Conservation (phyloP, 2,329 filamentous ascomycete species). For the Alternaria ventricosa region DNA sequence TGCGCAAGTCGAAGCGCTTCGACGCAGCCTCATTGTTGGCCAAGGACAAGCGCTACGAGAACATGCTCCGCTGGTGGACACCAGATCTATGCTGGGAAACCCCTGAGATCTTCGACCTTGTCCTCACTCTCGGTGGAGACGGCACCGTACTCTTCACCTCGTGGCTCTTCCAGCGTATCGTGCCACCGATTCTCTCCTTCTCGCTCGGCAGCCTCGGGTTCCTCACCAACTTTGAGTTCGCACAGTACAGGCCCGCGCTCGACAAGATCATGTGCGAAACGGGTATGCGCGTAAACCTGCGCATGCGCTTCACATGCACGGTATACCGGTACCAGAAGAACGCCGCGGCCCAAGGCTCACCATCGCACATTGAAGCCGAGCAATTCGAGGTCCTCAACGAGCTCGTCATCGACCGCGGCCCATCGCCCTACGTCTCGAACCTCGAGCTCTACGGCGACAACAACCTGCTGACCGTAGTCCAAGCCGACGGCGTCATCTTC, state of each 20-base stretch:
- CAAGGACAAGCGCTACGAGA: constrained; percentile 75
- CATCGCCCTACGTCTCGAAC: constrained; percentile 95
- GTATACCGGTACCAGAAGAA: constrained; percentile 74
- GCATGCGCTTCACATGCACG: constrained; percentile 98
- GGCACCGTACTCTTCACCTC: constrained; percentile 88
- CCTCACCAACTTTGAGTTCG: constrained; percentile 86
- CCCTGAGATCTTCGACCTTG: constrained; percentile 94
- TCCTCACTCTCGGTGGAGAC: constrained; percentile 85
- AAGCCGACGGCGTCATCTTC: constrained; percentile 97
- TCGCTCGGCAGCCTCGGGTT: constrained; percentile 87
- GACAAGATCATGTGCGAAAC: constrained; percentile 90
- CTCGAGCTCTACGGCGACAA: constrained; percentile 95
- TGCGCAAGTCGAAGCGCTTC: constrained; percentile 87
- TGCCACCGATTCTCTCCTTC: constrained; percentile 84
- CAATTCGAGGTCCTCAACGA: constrained; percentile 99
- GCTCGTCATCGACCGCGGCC: constrained; percentile 95
- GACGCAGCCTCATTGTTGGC: constrained; percentile 74
- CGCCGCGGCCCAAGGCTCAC: constrained; percentile 57
- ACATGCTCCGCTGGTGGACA: constrained; percentile 94
- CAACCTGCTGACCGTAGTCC: constrained; percentile 91
- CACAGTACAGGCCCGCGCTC: constrained; percentile 84
- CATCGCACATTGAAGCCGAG: constrained; percentile 79
- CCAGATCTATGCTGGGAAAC: constrained; percentile 93
- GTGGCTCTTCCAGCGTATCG: constrained; percentile 90
- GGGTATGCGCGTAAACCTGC: constrained; percentile 95